A percentile compares a stretch with the other conserved stretches of the same genome.
Conservation (phyloP, 306 rosid genomes). For the Cicer yamashitae region DNA sequence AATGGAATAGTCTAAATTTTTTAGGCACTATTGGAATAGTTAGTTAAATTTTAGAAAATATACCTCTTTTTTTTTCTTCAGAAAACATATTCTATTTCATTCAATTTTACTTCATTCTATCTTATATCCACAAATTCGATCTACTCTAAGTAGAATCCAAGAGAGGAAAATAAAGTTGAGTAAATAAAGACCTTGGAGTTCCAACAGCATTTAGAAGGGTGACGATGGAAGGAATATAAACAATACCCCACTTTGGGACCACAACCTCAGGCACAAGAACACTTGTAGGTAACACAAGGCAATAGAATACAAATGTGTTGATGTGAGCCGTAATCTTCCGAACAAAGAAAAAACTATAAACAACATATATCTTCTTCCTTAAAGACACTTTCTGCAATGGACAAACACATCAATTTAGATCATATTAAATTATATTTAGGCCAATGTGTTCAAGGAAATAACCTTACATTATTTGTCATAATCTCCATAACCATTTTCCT, state of each 20-base stretch:
- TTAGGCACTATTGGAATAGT: no score
- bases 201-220: slow-evolving; percentile 83
- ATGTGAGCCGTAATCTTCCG: slow-evolving; percentile 82
- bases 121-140: no score
- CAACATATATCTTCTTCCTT: slow-evolving; percentile 77
- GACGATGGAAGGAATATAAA: slow-evolving; percentile 75
- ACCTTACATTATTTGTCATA: slow-evolving; percentile 64
- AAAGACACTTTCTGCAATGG: slow-evolving; percentile 69
- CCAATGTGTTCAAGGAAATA: not conserved
- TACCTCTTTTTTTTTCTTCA: no score
- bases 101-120: no score
- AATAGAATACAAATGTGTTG: slow-evolving; percentile 75
- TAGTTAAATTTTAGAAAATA: no score
- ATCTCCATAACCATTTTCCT: slow-evolving; percentile 77
- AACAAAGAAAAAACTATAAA: slow-evolving; percentile 89
- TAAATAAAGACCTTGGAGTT: slow-evolving; percentile 66
- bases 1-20: no score
- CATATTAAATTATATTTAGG: not conserved
- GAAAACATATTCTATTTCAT: no score
- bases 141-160: not conserved
- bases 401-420: not conserved
- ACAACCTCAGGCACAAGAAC: slow-evolving; percentile 78
- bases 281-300: slow-evolving; percentile 78
- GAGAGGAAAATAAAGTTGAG: not conserved
- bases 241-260: slow-evolving; percentile 83